These are phyloP conservation scores for Boletus reticuloceps DNA, from an alignment of 768 basidiomycete species.

Conservation along the genomic window DNA sequence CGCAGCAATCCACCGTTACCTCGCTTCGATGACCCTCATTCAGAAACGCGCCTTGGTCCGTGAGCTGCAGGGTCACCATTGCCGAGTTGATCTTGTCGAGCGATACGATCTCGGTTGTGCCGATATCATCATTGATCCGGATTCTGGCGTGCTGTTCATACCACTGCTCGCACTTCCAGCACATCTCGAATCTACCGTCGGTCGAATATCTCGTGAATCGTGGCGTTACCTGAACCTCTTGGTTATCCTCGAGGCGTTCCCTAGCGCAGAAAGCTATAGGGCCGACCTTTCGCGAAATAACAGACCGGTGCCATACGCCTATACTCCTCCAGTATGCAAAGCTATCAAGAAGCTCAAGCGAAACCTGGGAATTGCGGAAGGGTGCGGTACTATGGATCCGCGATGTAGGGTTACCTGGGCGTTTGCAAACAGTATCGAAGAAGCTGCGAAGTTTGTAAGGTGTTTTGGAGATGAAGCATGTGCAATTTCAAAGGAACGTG, in stretches of 20 bases:
- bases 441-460: slow-evolving; percentile 56
- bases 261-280: slow-evolving; percentile 40
- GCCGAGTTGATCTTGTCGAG: slow-evolving; percentile 59
- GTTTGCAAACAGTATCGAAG: slow-evolving; percentile 58
- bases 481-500: slow-evolving; percentile 38
- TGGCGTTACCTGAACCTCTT: slow-evolving; percentile 58
- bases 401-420: slow-evolving; percentile 48
- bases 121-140: slow-evolving; percentile 67
- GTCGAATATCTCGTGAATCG: slow-evolving; percentile 51
- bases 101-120: slow-evolving; percentile 56
- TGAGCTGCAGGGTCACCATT: slow-evolving; percentile 42
- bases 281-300: slow-evolving; percentile 4
- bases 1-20: slow-evolving; percentile 52
- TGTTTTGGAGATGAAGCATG: slow-evolving; percentile 60
- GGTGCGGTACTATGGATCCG: slow-evolving; percentile 47
- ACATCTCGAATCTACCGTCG: slow-evolving; percentile 42
- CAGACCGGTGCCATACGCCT: slow-evolving; percentile 38
- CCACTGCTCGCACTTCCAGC: slow-evolving; percentile 48
- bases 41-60: slow-evolving; percentile 65
- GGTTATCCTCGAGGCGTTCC: slow-evolving; percentile 68
- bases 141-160: slow-evolving; percentile 54
- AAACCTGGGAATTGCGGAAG: slow-evolving; percentile 60
- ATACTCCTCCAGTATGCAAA: slow-evolving; percentile 65
- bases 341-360: slow-evolving; percentile 67
- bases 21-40: slow-evolving; percentile 65